Percentiles rank a stretch among this genome's conserved stretches.
Conservation (phyloP, 129 eudicot genomes). For the Artemisia argyi region DNA sequence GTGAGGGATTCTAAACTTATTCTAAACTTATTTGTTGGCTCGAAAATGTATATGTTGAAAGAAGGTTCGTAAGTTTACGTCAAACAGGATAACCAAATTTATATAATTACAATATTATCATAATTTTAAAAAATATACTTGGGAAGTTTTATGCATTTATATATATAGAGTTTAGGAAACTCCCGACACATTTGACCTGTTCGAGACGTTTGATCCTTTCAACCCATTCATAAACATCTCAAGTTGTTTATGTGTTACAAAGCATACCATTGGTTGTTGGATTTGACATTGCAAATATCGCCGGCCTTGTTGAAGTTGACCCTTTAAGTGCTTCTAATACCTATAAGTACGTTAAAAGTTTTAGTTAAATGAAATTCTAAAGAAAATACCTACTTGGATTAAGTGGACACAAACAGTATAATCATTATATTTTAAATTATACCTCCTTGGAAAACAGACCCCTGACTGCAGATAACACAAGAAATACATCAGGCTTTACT, state of each 20-base stretch:
- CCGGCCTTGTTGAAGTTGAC: conserved; percentile 96
- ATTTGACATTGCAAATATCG: conserved; percentile 96
- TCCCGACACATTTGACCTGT: too few species aligned
- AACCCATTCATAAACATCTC: not conserved
- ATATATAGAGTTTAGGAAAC: too few species aligned
- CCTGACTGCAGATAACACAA: conserved; percentile 90
- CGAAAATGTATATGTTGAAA: too few species aligned
- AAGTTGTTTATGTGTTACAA: conserved; percentile 16
- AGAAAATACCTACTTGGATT: not conserved
- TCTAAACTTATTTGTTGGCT: too few species aligned
- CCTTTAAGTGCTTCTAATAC: conserved; percentile 90
- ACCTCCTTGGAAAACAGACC: conserved; percentile 94
- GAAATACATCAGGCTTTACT: conserved; percentile 96
- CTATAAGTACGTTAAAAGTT: conserved; percentile 34
- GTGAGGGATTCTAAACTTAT: conserved; percentile 58
- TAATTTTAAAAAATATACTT: too few species aligned
- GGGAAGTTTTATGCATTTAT: too few species aligned
- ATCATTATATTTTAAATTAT: conserved; percentile 1
- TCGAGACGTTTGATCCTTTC: too few species aligned
- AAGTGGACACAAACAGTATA: not conserved
- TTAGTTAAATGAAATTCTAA: not conserved
- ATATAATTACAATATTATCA: too few species aligned
- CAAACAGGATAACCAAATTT: too few species aligned
- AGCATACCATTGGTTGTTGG: conserved; percentile 82
- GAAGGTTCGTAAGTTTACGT: too few species aligned